A percentile compares a stretch with the other conserved stretches of the same genome.
phyloP scores from a whole-genome alignment of 2,329 filamentous ascomycete species.

The Aspergillus jensenii region DNA sequence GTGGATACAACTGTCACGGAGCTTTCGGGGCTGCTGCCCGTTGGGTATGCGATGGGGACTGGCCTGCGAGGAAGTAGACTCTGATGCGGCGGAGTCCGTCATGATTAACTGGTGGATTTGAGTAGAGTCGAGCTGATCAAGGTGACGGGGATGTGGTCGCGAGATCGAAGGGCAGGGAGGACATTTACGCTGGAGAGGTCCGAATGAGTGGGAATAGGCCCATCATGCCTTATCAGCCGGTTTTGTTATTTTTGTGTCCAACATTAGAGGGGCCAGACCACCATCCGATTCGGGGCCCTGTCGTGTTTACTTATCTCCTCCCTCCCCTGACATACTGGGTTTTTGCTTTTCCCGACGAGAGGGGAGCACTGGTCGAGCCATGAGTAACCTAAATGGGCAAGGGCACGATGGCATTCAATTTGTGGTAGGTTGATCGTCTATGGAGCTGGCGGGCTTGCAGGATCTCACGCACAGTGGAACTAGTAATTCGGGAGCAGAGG shows the following conservation, averaged over 20 bases:
- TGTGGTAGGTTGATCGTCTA: background rate
- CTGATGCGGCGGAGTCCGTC: background rate
- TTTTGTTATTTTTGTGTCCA: background rate
- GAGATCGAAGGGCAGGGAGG: background rate
- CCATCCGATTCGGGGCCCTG: background rate
- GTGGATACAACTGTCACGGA: conserved; percentile 10
- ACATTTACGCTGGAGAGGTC: background rate
- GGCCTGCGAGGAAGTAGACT: background rate
- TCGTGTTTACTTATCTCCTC: background rate
- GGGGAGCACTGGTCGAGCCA: background rate
- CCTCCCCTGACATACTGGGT: background rate
- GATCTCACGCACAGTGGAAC: background rate
- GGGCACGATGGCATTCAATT: background rate
- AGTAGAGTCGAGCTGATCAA: background rate
- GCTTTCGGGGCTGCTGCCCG: conserved; percentile 7
- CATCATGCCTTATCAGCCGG: background rate
- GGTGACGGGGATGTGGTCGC: background rate
- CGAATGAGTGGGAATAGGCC: background rate
- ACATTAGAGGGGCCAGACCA: background rate
- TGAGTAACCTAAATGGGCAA: background rate
- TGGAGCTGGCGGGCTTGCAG: background rate
- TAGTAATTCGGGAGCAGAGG: background rate
- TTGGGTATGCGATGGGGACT: background rate
- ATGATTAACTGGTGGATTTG: background rate
- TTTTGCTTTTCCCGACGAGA: background rate